Evolutionary conservation across 106 monocot species (phyloP).

Genomic region (Dioscorea zingiberensis): DNA sequence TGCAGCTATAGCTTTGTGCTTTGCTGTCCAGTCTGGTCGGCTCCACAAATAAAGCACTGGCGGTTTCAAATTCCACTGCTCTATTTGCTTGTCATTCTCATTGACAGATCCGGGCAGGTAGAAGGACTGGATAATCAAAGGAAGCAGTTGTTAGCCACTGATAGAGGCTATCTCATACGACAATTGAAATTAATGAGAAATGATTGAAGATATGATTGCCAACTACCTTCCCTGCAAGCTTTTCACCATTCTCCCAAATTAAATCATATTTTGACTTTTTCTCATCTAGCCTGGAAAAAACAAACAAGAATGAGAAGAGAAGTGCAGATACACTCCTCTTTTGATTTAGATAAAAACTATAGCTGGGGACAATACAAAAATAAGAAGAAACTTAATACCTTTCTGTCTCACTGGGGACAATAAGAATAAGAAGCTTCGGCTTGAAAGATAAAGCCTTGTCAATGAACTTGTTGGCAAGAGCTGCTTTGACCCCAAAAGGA

Average conservation of each 20-base stretch:
- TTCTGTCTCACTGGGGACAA: constrained; percentile 73
- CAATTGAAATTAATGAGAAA: neutral
- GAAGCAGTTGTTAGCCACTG: neutral
- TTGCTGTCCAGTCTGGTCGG: constrained; percentile 57
- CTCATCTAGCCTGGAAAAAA: constrained; percentile 46
- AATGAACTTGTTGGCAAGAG: constrained; percentile 85
- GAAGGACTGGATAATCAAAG: constrained; percentile 47
- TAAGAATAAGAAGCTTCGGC: constrained; percentile 86
- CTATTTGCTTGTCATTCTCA: constrained; percentile 70
- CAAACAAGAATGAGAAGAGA: too few species aligned
- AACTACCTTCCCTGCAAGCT: constrained; percentile 73
- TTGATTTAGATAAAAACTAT: too few species aligned
- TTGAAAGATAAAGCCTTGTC: constrained; percentile 75
- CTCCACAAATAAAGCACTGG: constrained; percentile 83
- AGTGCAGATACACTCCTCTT: too few species aligned
- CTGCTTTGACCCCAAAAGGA: constrained; percentile 82
- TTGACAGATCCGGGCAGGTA: constrained; percentile 93
- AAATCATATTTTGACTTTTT: constrained; percentile 67
- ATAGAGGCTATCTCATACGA: neutral
- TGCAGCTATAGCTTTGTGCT: constrained; percentile 56
- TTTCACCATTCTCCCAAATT: constrained; percentile 69
- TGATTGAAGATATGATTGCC: too few species aligned
- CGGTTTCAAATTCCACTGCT: constrained; percentile 81
- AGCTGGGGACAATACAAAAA: too few species aligned
- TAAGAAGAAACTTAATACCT: constrained; percentile 23